Base-by-base conservation (phyloP, 495 filamentous ascomycete genomes). In the Geoglossum glabrum region DNA sequence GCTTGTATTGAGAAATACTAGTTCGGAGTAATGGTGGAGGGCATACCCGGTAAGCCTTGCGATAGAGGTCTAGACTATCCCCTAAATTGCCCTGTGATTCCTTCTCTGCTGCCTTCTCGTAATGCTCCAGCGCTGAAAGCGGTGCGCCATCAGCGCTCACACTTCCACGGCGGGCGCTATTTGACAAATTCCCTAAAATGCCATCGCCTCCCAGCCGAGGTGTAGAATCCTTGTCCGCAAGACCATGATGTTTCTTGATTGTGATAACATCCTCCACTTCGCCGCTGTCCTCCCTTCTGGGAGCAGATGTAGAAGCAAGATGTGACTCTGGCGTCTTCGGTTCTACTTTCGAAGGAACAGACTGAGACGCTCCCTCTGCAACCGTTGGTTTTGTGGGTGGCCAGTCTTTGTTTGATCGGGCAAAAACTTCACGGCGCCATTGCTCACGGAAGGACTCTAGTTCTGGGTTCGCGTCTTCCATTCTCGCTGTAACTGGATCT, bases 31-130 rank as follows among this genome's bases (percentile, higher is more conserved):
- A 49, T 27, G 25, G 56, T 26, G 1, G 13, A 19, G 34, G 23
- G 26, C 72, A 33, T 69, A 90, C 87, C 63, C 82, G 78, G 64
- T 90, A 97, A 3, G 92, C 92, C 65, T 86, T 87, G 56, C 92
- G 78, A 65, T 98, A 97, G 60, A 92, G 79, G 60, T 76, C 80
- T 49, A 98, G 64, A 68, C 92, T 96, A 61, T 97, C 92, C 3
- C 92, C 90, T 21, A 97, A 71, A 57, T 76, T 90, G 0, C 92
- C 92, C 58, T 82, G 80, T 0, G 74, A 75, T 70, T 97, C 93
- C 64, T 79, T 86, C 71, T 95, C 87, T 8, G 94, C 87, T 0
- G 90, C 93, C 67, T 78, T 76, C 67, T 97, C 92, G 64, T 93
- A 97, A 67, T 95, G 86, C 64, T 96, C 92, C 40, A 97, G 69